phyloP scores from a whole-genome alignment of 2,329 filamentous ascomycete species.

The Boeremia lycopersici region DNA sequence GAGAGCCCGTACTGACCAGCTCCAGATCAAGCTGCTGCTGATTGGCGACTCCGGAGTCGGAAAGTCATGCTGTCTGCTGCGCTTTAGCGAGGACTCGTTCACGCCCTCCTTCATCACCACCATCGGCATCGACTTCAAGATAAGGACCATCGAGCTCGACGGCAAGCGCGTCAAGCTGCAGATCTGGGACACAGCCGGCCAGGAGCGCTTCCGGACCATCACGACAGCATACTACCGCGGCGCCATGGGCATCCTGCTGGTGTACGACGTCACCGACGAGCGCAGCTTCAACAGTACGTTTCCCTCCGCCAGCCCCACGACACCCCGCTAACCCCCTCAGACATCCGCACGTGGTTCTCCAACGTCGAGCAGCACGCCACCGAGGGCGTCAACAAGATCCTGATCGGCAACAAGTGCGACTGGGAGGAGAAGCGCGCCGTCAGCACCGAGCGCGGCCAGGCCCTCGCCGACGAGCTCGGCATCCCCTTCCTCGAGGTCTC shows the following conservation, averaged over 20 bases:
- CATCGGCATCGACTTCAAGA: slow-evolving; percentile 99
- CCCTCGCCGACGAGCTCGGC: slow-evolving; percentile 90
- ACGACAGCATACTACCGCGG: slow-evolving; percentile 98
- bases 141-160: slow-evolving; percentile 97
- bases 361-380: slow-evolving; percentile 98
- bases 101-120: slow-evolving; percentile 98
- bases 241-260: slow-evolving; percentile 96
- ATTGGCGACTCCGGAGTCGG: slow-evolving; percentile 97
- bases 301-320: background rate
- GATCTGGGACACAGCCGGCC: slow-evolving; percentile 99
- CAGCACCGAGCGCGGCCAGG: slow-evolving; percentile 89
- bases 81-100: slow-evolving; percentile 97
- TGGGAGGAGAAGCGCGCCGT: slow-evolving; percentile 99
- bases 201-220: slow-evolving; percentile 98
- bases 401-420: slow-evolving; percentile 99
- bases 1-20: slow-evolving; percentile 21
- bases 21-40: slow-evolving; percentile 91
- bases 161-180: slow-evolving; percentile 98
- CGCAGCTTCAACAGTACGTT: slow-evolving; percentile 89
- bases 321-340: slow-evolving; percentile 54
- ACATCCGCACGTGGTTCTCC: slow-evolving; percentile 99
- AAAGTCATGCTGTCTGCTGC: slow-evolving; percentile 95
- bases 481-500: slow-evolving; percentile 99
- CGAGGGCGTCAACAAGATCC: slow-evolving; percentile 98
- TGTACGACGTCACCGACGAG: slow-evolving; percentile 98